phyloP scores from a whole-genome alignment of 2,329 filamentous ascomycete genomes.

The Aspergillus pseudoglaucus region DNA sequence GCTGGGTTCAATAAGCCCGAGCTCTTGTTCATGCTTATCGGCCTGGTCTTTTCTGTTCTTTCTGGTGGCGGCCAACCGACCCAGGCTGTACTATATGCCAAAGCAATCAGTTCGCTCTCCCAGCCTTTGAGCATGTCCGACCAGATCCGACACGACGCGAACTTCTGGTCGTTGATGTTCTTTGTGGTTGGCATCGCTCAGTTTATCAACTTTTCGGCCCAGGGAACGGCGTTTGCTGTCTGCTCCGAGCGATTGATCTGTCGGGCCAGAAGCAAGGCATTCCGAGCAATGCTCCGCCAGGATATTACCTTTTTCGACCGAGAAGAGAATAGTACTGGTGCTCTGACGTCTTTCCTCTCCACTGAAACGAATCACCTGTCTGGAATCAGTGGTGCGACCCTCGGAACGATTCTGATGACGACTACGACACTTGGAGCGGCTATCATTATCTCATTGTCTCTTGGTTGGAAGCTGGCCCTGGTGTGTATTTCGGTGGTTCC shows the following conservation, averaged over 20 bases:
- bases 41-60: slow-evolving; percentile 66
- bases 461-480: slow-evolving; percentile 83
- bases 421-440: slow-evolving; percentile 71
- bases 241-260: slow-evolving; percentile 83
- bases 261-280: slow-evolving; percentile 73
- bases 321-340: slow-evolving; percentile 82
- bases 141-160: slow-evolving; percentile 60
- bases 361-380: slow-evolving; percentile 85
- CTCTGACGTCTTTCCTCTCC: slow-evolving; percentile 79
- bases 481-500: slow-evolving; percentile 76
- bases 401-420: slow-evolving; percentile 80
- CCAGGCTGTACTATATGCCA: slow-evolving; percentile 77
- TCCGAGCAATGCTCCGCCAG: slow-evolving; percentile 82
- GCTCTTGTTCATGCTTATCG: slow-evolving; percentile 63
- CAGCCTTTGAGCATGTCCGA: slow-evolving; percentile 47
- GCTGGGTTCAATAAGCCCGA: slow-evolving; percentile 72
- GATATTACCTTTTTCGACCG: slow-evolving; percentile 88
- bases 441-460: slow-evolving; percentile 61
- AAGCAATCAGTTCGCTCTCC: slow-evolving; percentile 69
- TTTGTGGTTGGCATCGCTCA: slow-evolving; percentile 72
- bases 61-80: slow-evolving; percentile 75
- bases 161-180: slow-evolving; percentile 88
- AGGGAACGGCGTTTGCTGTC: slow-evolving; percentile 71
- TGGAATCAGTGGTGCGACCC: slow-evolving; percentile 77
- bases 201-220: slow-evolving; percentile 60